Percentiles rank a stretch among this genome's conserved stretches.
Evolutionary conservation across 192 early-diverging fungal species (phyloP).

Genomic region (Gamsiella multidivaricata): DNA sequence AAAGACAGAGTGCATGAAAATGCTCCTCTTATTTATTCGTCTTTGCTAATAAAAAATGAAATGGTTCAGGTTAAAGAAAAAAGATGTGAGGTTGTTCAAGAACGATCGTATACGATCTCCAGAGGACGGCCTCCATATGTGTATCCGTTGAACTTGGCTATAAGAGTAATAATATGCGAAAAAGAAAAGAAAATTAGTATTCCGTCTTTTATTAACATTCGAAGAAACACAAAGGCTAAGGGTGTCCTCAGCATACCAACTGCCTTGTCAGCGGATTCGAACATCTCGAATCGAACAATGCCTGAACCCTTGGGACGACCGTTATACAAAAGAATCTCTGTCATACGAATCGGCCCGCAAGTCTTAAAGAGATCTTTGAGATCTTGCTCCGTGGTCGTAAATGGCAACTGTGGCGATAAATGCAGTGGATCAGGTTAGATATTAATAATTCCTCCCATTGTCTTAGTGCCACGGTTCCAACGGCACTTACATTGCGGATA

Average conservation of each 20-base stretch:
- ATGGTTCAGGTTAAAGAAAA: neutral
- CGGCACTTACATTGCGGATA: slow-evolving; percentile 44
- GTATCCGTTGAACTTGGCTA: slow-evolving; percentile 43
- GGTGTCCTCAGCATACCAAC: slow-evolving; percentile 54
- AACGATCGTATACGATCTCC: slow-evolving; percentile 35
- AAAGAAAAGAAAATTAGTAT: too few species aligned
- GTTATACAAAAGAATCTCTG: slow-evolving; percentile 58
- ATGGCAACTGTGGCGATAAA: slow-evolving; percentile 57
- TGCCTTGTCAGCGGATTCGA: slow-evolving; percentile 60
- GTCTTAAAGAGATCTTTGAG: slow-evolving; percentile 66
- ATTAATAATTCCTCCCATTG: too few species aligned
- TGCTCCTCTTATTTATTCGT: too few species aligned
- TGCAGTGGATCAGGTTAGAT: neutral
- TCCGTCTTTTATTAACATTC: too few species aligned
- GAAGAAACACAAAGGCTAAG: neutral
- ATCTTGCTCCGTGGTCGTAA: slow-evolving; percentile 68
- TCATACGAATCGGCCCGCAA: slow-evolving; percentile 60
- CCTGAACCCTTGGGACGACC: slow-evolving; percentile 68
- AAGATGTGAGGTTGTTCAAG: neutral
- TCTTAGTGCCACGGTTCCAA: too few species aligned
- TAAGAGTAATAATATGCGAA: neutral
- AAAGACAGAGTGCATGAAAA: too few species aligned
- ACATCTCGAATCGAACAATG: slow-evolving; percentile 63
- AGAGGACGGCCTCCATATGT: slow-evolving; percentile 32
- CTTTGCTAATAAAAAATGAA: neutral